Conservation (phyloP, 768 basidiomycete genomes). For the Cyclocybe aegerita region DNA sequence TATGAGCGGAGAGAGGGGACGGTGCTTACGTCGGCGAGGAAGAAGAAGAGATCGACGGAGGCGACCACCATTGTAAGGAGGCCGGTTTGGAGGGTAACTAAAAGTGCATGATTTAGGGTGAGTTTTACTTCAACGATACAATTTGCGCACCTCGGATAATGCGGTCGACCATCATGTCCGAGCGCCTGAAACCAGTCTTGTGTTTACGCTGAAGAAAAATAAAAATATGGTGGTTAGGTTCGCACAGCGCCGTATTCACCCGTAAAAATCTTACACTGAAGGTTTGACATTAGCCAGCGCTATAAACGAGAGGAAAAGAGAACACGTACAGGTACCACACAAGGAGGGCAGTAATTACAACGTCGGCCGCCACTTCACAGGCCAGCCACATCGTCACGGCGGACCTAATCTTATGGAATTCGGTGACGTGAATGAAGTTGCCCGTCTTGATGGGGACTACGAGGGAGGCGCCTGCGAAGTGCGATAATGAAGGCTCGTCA, state of each 20-base stretch:
- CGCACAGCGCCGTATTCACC: not conserved
- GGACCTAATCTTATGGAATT: not conserved
- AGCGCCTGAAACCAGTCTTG: constrained; percentile 36
- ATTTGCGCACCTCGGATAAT: constrained; percentile 33
- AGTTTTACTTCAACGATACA: too few species aligned
- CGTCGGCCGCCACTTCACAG: constrained; percentile 35
- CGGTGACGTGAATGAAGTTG: not conserved
- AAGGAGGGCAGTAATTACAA: constrained; percentile 38
- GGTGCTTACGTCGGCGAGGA: too few species aligned
- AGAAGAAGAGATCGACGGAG: too few species aligned
- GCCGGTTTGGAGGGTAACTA: constrained; percentile 33
- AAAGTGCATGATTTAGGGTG: too few species aligned
- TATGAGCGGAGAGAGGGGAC: too few species aligned
- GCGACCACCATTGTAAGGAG: constrained; percentile 27
- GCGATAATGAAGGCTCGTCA: constrained; percentile 5
- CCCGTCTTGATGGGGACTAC: not conserved
- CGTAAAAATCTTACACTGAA: not conserved
- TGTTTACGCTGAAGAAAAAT: constrained; percentile 28
- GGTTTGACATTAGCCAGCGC: not conserved
- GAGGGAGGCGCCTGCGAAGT: not conserved
- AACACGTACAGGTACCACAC: constrained; percentile 38
- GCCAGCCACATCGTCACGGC: constrained; percentile 36
- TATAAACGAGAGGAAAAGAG: not conserved
- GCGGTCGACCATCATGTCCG: constrained; percentile 37
- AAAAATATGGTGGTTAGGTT: not conserved